These are phyloP conservation scores for Vitis hybrid DNA, from an alignment of 177 flowering plant genomes.

Conservation along the genomic window DNA sequence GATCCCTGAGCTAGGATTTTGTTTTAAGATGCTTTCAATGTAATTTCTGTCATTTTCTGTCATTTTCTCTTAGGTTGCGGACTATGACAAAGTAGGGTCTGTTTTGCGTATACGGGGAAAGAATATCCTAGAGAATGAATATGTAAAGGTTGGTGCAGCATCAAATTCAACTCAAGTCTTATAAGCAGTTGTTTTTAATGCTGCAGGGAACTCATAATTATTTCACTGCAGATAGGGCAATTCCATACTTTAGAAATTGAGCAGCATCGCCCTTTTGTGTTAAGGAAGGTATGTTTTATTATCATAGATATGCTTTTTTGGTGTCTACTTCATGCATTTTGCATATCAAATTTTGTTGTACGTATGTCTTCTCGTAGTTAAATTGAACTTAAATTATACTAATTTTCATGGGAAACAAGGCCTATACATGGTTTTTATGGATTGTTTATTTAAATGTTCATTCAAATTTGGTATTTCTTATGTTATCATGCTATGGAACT, in stretches of 20 bases:
- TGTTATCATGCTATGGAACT: too few relatives aligned
- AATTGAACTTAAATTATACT: neutral
- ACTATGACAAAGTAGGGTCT: slow-evolving; percentile 82
- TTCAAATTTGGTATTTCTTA: too few relatives aligned
- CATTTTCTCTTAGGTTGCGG: slow-evolving; percentile 42
- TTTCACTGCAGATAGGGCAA: slow-evolving; percentile 68
- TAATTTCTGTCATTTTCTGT: neutral
- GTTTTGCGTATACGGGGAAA: slow-evolving; percentile 80
- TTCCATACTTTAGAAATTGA: slow-evolving; percentile 88
- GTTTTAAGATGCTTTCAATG: neutral
- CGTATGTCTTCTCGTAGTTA: neutral
- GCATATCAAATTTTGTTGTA: neutral
- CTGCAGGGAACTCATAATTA: neutral
- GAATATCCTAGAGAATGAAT: slow-evolving; percentile 68
- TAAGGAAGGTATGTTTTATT: slow-evolving; percentile 60
- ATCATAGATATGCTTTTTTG: neutral
- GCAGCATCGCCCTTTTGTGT: slow-evolving; percentile 78
- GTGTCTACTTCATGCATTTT: neutral
- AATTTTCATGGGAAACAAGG: neutral
- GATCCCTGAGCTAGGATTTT: too few relatives aligned
- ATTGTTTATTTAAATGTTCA: too few relatives aligned
- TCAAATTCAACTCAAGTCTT: neutral
- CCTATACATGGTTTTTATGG: too few relatives aligned
- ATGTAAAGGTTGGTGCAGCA: slow-evolving; percentile 58
- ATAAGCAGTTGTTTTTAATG: neutral